Conservation (phyloP, 2,329 filamentous ascomycete species). For the Trichoderma atrobrunneum region DNA sequence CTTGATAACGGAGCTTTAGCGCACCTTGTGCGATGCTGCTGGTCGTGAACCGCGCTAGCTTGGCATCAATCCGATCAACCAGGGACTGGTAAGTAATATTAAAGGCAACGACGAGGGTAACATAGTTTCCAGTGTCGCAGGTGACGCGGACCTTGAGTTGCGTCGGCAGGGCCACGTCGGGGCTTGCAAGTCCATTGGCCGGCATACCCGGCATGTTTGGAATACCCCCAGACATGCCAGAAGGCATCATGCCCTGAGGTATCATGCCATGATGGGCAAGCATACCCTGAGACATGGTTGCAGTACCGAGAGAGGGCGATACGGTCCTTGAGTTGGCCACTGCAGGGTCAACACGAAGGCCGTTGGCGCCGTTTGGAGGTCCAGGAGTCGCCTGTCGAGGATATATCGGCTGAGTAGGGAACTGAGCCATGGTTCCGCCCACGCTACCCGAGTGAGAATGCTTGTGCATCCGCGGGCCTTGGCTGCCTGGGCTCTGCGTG, state of each 20-base stretch:
- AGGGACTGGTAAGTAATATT: conserved; percentile 93
- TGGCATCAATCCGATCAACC: conserved; percentile 93
- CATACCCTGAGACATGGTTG: conserved; percentile 23
- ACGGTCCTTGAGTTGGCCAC: conserved; percentile 43
- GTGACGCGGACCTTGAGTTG: conserved; percentile 96
- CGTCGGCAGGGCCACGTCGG: conserved; percentile 56
- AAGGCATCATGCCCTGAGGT: conserved; percentile 7
- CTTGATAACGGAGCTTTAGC: conserved; percentile 83
- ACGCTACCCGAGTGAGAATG: conserved; percentile 47
- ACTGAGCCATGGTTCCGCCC: conserved; percentile 53
- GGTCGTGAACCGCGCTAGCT: conserved; percentile 80
- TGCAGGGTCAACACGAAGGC: conserved; percentile 40
- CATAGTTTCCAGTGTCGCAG: conserved; percentile 79
- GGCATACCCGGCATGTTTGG: not conserved
- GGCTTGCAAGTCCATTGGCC: conserved; percentile 38
- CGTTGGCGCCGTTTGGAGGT: conserved; percentile 29
- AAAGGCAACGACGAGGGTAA: conserved; percentile 92
- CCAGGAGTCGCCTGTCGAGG: conserved; percentile 47
- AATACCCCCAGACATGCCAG: conserved; percentile 15
- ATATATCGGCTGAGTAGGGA: conserved; percentile 54
- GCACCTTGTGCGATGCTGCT: conserved; percentile 79
- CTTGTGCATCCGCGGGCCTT: conserved; percentile 58
- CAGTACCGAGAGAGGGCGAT: conserved; percentile 46
- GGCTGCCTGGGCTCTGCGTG: conserved; percentile 67
- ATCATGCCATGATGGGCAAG: conserved; percentile 10